Evolutionary conservation across 257 asterid species (phyloP), one percentile per base, ranked within the genome.

Genomic region (Ocimum tenuiflorum): DNA sequence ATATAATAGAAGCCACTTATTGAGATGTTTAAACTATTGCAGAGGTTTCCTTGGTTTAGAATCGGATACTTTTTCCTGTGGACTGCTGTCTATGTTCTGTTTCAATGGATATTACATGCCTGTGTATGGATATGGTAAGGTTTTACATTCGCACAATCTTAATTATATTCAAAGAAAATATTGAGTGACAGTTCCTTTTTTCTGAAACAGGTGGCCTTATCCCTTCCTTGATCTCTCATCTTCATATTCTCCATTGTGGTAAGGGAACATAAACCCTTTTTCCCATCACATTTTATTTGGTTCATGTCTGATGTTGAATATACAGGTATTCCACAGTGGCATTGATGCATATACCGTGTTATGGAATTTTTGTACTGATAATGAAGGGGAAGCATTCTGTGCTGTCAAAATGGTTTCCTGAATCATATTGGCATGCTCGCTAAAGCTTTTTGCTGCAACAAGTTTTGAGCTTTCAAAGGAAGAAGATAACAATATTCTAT

Each of bases 31-130:
- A 17, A 17, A 29, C 7, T 6, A 45, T 47, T 89, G 74, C 96
- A 92, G 98, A 77, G 94, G 65, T 92, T 92, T 68, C 98, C 98
- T 17, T 89, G 96, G 96, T 92, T 89, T 55, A 79, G 96, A 45
- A 92, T 92, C 36, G 96, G 95, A 36, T 92, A 89, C 63, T 92
- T 89, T 65, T 74, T 89, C 46, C 73, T 87, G 19, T 89, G 97
- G 97, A 92, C 98, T 50, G 36, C 76, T 9, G 73, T 68, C 58
- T 89, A 81, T 70, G 97, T 92, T 20, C 45, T 85, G 54, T 88
- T 89, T 65, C 95, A 81, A 6, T 92, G 98, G 98, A 66, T 83
- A 45, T 77, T 84, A 66, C 97, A 89, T 55, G 98, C 98, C 15
- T 80, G 95, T 60, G 68, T 71, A 18, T 31, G 91, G 24, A 66